These are phyloP conservation scores for Myriosclerotinia scirpicola DNA, from an alignment of 2,329 filamentous ascomycete species.

Conservation along the genomic window DNA sequence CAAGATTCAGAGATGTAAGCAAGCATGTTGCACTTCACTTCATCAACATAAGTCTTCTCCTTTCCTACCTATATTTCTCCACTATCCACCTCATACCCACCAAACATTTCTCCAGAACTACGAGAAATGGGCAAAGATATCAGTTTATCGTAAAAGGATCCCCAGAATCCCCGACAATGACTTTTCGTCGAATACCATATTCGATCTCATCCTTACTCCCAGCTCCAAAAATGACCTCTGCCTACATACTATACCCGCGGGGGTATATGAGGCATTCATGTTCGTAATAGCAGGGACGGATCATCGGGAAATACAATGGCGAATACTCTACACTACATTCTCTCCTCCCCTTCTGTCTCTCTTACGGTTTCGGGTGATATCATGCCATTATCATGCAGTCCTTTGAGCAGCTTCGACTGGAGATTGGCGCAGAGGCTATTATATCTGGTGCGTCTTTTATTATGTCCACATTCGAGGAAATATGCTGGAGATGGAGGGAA, in stretches of 20 bases:
- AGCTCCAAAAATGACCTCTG: neutral
- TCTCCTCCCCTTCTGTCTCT: neutral
- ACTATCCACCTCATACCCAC: neutral
- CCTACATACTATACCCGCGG: neutral
- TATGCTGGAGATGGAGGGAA: accelerated
- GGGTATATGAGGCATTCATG: neutral
- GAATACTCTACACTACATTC: constrained; percentile 11
- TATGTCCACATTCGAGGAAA: neutral
- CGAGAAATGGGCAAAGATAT: neutral
- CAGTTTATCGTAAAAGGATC: neutral
- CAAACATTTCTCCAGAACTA: neutral
- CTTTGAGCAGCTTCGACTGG: constrained; percentile 11
- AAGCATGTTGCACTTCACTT: too few relatives aligned
- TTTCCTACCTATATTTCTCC: too few relatives aligned
- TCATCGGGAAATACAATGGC: neutral
- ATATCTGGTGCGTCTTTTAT: neutral
- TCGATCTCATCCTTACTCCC: constrained; percentile 1
- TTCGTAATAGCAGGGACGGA: constrained; percentile 8
- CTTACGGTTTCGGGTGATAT: too few relatives aligned
- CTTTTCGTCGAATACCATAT: neutral
- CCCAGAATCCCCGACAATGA: neutral
- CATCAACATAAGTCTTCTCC: neutral
- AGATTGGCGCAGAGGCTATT: neutral
- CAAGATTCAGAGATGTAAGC: neutral
- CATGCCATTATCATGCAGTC: too few relatives aligned